phyloP scores from a whole-genome alignment of 352 stramenopile species.

The Globisporangium abappressorium region DNA sequence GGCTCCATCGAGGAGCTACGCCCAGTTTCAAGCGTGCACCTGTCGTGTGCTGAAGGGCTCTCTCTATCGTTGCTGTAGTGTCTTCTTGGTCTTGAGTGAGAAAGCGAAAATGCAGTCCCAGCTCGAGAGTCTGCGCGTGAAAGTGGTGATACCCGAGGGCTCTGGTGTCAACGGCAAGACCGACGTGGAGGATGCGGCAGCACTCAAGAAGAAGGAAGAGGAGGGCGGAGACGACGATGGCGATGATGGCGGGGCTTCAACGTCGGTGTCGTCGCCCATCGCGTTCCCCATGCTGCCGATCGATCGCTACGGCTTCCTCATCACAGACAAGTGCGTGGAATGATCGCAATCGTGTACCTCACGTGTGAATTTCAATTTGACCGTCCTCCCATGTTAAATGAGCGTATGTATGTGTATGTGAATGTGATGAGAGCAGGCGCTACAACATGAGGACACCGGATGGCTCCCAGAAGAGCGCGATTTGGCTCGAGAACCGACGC shows the following conservation, averaged over 20 bases:
- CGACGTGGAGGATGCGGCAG: constrained; percentile 1
- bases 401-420: background rate
- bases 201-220: constrained; percentile 24
- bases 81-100: background rate
- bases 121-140: constrained; percentile 17
- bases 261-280: constrained; percentile 20
- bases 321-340: constrained; percentile 59
- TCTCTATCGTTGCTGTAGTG: background rate
- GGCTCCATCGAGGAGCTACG: background rate
- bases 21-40: background rate
- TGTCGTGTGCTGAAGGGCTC: background rate
- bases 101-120: constrained; percentile 6
- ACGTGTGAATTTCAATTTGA: background rate
- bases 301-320: constrained; percentile 73
- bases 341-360: background rate
- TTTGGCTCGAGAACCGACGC: constrained; percentile 76
- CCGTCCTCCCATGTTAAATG: background rate
- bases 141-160: constrained; percentile 6
- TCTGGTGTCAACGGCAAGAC: background rate
- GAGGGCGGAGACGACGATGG: background rate
- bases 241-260: background rate
- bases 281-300: constrained; percentile 55
- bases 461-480: constrained; percentile 28
- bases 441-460: constrained; percentile 31
- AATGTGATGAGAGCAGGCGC: constrained; percentile 25